These are phyloP conservation scores for Dispira simplex DNA, from an alignment of 192 early-diverging fungal genomes.

Conservation along the genomic window DNA sequence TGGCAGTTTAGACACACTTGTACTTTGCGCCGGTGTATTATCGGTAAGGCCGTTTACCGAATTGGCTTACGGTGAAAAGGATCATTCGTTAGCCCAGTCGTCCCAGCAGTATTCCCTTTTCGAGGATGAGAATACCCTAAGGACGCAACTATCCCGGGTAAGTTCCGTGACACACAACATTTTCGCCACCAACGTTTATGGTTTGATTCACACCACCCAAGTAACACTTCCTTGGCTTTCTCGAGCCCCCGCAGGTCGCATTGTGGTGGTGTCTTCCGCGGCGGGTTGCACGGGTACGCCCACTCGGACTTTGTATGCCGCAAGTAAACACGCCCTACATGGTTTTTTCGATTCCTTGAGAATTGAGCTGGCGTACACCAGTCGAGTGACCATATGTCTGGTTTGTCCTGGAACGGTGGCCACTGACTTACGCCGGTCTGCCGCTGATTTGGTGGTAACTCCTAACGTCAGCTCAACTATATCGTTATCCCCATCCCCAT, in stretches of 20 bases:
- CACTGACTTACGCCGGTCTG: conserved; percentile 50
- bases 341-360: conserved; percentile 72
- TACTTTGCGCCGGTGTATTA: conserved; percentile 63
- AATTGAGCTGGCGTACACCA: conserved; percentile 41
- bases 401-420: conserved; percentile 59
- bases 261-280: conserved; percentile 61
- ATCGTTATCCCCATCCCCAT: no score
- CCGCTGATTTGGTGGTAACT: conserved; percentile 30
- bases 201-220: not conserved
- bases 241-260: not conserved
- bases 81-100: not conserved
- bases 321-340: conserved; percentile 64
- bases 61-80: conserved; percentile 12
- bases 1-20: conserved; percentile 38
- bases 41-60: conserved; percentile 53
- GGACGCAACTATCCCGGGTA: not conserved
- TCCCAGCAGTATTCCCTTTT: not conserved
- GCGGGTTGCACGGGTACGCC: conserved; percentile 59
- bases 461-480: conserved; percentile 7
- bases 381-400: conserved; percentile 43
- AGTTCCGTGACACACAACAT: conserved; percentile 13
- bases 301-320: conserved; percentile 61
- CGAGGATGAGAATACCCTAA: no score
- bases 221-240: not conserved
- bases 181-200: conserved; percentile 10